Evolutionary conservation across 2,329 filamentous ascomycete species (phyloP).

Genomic region (Tympanopsis confertula): DNA sequence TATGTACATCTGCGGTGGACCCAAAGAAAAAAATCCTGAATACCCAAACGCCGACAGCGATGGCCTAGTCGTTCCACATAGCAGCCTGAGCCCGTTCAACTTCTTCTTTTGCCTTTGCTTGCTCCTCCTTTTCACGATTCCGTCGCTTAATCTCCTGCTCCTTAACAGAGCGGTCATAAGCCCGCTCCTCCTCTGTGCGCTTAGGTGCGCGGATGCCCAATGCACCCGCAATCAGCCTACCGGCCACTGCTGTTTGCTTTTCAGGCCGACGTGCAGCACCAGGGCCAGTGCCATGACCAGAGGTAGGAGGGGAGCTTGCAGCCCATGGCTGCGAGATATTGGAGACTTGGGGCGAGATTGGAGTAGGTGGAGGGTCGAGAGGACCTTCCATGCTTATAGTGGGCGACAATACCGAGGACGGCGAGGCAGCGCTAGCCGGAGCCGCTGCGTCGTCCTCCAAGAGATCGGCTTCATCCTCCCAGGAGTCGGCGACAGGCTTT

Average conservation of each 20-base stretch:
- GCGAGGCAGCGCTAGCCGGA: not conserved
- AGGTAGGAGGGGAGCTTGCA: not conserved
- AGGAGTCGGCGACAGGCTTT: not conserved
- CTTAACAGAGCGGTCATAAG: not conserved
- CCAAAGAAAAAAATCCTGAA: too few relatives aligned
- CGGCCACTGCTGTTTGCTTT: not conserved
- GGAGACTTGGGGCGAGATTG: not conserved
- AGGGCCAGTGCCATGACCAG: not conserved
- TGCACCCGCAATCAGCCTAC: slow-evolving; percentile 1
- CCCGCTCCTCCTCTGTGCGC: not conserved
- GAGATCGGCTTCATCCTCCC: not conserved
- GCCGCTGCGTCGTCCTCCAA: not conserved
- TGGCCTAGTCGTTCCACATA: not conserved
- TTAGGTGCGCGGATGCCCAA: not conserved
- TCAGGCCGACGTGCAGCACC: not conserved
- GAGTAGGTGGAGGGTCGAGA: not conserved
- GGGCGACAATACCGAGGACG: too few relatives aligned
- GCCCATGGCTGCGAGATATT: not conserved
- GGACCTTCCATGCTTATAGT: not conserved
- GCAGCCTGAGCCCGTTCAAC: not conserved
- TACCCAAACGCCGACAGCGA: too few relatives aligned
- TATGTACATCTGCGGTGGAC: too few relatives aligned
- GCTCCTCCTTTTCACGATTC: slow-evolving; percentile 1
- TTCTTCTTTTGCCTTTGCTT: not conserved
- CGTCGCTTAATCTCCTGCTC: not conserved